Conservation (phyloP, 352 stramenopile species). For the Peronospora farinosa region DNA sequence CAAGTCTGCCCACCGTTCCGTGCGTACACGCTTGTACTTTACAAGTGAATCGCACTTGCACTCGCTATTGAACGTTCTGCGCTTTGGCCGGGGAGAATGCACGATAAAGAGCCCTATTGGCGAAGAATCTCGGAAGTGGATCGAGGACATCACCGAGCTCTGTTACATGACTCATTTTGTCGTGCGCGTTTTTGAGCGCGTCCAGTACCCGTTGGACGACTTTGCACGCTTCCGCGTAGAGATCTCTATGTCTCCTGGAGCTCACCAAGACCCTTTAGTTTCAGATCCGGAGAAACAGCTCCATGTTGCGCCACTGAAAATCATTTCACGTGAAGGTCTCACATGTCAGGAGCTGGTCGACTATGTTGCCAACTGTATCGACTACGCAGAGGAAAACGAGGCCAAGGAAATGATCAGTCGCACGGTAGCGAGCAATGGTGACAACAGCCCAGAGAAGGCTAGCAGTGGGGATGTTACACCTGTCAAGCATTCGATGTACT, state of each 20-base stretch:
- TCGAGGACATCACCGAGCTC: slow-evolving; percentile 91
- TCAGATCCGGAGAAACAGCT: slow-evolving; percentile 55
- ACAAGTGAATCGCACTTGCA: slow-evolving; percentile 99
- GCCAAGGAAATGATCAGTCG: slow-evolving; percentile 28
- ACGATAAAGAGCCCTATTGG: slow-evolving; percentile 48
- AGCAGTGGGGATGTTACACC: slow-evolving; percentile 30
- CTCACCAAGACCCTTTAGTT: slow-evolving; percentile 63
- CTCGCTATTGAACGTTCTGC: slow-evolving; percentile 96
- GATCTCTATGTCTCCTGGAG: slow-evolving; percentile 78
- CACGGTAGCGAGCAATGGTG: slow-evolving; percentile 28
- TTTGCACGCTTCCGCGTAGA: slow-evolving; percentile 79
- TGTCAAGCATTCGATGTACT: slow-evolving; percentile 50
- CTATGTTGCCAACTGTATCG: slow-evolving; percentile 72
- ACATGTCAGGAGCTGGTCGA: slow-evolving; percentile 82
- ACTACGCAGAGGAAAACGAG: slow-evolving; percentile 63
- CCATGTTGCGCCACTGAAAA: slow-evolving; percentile 68
- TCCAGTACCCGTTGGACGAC: slow-evolving; percentile 55
- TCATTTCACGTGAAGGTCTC: slow-evolving; percentile 76
- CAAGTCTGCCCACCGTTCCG: slow-evolving; percentile 91
- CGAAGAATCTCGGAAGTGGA: slow-evolving; percentile 75
- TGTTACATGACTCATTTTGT: slow-evolving; percentile 99
- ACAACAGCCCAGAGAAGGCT: slow-evolving; percentile 22
- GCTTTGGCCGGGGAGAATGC: slow-evolving; percentile 71
- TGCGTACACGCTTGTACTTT: slow-evolving; percentile 99
- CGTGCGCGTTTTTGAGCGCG: slow-evolving; percentile 96